Conservation (phyloP, 1,284 basidiomycete species). For the Leccinum angustisporum region DNA sequence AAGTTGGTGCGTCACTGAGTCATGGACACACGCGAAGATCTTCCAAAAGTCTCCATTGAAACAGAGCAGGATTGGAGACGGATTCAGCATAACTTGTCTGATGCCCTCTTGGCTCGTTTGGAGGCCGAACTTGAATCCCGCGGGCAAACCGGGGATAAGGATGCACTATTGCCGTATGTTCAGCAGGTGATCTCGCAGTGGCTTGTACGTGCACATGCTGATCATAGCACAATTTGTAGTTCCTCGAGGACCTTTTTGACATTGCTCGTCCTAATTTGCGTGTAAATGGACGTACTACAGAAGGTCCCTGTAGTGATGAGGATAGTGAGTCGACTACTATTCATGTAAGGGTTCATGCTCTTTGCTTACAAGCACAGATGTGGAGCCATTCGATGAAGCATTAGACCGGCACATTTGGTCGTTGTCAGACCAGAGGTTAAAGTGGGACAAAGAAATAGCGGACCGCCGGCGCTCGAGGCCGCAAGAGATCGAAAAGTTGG, state of each 20-base stretch:
- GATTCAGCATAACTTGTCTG: constrained; percentile 51
- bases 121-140: constrained; percentile 42
- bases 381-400: constrained; percentile 78
- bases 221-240: constrained; percentile 40
- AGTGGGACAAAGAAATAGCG: constrained; percentile 67
- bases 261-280: constrained; percentile 70
- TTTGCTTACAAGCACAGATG: constrained; percentile 43
- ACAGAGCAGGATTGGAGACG: constrained; percentile 61
- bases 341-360: not conserved
- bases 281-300: constrained; percentile 77
- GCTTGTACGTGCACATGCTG: constrained; percentile 4
- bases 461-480: constrained; percentile 60
- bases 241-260: constrained; percentile 59
- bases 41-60: constrained; percentile 63
- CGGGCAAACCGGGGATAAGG: constrained; percentile 39
- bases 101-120: constrained; percentile 44
- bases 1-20: not conserved
- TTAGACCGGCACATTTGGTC: constrained; percentile 75
- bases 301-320: constrained; percentile 45
- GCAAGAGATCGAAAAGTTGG: constrained; percentile 45
- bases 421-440: constrained; percentile 61
- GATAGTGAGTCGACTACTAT: constrained; percentile 41
- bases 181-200: constrained; percentile 42
- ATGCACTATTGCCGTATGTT: constrained; percentile 46
- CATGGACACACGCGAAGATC: constrained; percentile 50